Conservation (phyloP, 805 yeast species). For the Starmerella tilneyi region DNA sequence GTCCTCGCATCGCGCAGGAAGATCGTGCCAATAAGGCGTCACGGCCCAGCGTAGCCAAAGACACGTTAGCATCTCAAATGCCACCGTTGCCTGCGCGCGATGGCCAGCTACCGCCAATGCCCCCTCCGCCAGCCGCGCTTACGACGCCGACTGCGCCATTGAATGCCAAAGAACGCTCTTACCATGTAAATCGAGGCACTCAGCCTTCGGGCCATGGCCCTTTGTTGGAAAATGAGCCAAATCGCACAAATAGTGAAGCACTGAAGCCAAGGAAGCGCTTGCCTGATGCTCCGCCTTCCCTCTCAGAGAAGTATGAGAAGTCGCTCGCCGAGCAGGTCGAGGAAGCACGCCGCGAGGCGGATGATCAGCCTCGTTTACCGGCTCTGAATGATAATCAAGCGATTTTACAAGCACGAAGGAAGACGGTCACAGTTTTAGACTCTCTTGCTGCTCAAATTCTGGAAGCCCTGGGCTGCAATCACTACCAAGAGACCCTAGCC, state of each 20-base stretch:
- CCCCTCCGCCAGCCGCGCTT: slow-evolving; percentile 23
- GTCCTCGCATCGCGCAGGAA: not conserved
- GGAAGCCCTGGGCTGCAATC: slow-evolving; percentile 51
- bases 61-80: slow-evolving; percentile 10
- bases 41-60: not conserved
- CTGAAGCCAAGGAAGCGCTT: not conserved
- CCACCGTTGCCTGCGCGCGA: slow-evolving; percentile 18
- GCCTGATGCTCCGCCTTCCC: slow-evolving; percentile 3
- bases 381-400: slow-evolving; percentile 16
- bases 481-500: slow-evolving; percentile 65
- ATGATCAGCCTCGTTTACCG: not conserved
- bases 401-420: slow-evolving; percentile 17
- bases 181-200: not conserved
- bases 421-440: slow-evolving; percentile 56
- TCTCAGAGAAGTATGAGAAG: slow-evolving; percentile 13
- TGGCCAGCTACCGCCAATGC: slow-evolving; percentile 22
- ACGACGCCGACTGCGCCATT: slow-evolving; percentile 18
- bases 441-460: slow-evolving; percentile 73
- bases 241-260: not conserved
- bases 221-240: not conserved
- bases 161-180: slow-evolving; percentile 1
- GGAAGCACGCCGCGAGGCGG: slow-evolving; percentile 4
- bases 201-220: not conserved
- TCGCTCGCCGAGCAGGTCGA: slow-evolving; percentile 19
- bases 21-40: not conserved